These are phyloP conservation scores for Effrenium voratum DNA, from an alignment of 73 alveolate genomes.

Conservation along the genomic window DNA sequence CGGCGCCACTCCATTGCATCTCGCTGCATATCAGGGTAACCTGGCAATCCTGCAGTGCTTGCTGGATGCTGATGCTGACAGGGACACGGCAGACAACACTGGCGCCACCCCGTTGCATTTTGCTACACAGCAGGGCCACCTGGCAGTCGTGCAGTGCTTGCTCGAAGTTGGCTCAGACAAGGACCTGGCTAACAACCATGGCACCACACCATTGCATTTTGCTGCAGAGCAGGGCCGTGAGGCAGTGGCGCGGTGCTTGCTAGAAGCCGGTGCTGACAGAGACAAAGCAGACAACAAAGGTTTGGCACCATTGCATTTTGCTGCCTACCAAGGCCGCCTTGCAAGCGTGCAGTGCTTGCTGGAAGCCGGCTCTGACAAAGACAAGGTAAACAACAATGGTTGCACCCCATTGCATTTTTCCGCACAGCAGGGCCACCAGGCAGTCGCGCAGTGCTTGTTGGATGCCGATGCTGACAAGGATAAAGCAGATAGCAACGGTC, in stretches of 20 bases:
- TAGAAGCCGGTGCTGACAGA: not conserved
- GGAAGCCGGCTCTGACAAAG: too few species aligned
- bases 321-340: too few species aligned
- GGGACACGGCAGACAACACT: not conserved
- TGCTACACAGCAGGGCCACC: not conserved
- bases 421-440: too few species aligned
- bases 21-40: not conserved
- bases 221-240: not conserved
- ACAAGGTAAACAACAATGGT: too few species aligned
- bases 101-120: not conserved
- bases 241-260: not conserved
- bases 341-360: too few species aligned
- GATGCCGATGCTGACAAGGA: too few species aligned
- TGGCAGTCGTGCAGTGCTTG: not conserved
- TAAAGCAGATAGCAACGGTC: too few species aligned
- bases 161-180: not conserved
- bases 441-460: too few species aligned
- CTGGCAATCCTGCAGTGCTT: not conserved
- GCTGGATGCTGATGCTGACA: not conserved
- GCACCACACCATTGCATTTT: not conserved
- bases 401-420: too few species aligned
- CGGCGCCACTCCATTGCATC: not conserved
- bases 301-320: too few species aligned
- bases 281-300: not conserved
- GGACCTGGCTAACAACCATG: not conserved